These are phyloP conservation scores for Peniophora sp. DNA, from an alignment of 1,284 basidiomycete species.

Conservation along the genomic window DNA sequence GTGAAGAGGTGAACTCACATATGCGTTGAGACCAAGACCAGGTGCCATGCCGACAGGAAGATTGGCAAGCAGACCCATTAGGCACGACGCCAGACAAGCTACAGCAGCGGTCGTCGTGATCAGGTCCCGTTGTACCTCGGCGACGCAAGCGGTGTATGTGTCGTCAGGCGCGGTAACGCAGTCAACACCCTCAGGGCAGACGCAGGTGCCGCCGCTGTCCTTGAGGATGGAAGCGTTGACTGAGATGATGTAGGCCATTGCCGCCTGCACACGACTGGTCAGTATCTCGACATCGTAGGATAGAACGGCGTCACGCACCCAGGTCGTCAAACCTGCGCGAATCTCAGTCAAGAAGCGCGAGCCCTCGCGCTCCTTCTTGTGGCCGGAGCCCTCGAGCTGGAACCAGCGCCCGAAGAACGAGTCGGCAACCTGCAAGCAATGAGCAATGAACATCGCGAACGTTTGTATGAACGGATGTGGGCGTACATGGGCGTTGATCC, in stretches of 20 bases:
- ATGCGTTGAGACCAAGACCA: conserved; percentile 79
- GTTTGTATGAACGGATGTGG: no score
- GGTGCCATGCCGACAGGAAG: conserved; percentile 78
- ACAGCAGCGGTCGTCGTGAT: conserved; percentile 78
- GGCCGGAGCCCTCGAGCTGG: conserved; percentile 77
- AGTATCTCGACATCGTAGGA: no score
- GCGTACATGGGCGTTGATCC: conserved; percentile 20
- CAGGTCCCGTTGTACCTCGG: conserved; percentile 62
- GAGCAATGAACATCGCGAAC: not conserved
- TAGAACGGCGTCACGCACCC: no score
- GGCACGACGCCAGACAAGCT: conserved; percentile 63
- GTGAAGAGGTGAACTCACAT: conserved; percentile 37
- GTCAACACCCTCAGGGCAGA: conserved; percentile 47
- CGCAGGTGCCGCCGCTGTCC: conserved; percentile 77
- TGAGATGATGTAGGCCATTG: conserved; percentile 74
- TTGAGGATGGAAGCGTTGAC: conserved; percentile 77
- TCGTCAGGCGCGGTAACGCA: conserved; percentile 43
- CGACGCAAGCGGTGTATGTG: conserved; percentile 59
- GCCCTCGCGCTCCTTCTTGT: conserved; percentile 64
- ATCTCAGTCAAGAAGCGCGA: conserved; percentile 79
- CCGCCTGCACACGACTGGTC: no score
- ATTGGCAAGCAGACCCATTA: conserved; percentile 84
- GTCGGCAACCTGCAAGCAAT: conserved; percentile 50
- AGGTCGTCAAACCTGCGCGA: conserved; percentile 77
- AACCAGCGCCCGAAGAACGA: conserved; percentile 76